Evolutionary conservation across 371 early-diverging fungal genomes (phyloP), one percentile per base, ranked within the genome.

Genomic region (Chytridium lagenaria): DNA sequence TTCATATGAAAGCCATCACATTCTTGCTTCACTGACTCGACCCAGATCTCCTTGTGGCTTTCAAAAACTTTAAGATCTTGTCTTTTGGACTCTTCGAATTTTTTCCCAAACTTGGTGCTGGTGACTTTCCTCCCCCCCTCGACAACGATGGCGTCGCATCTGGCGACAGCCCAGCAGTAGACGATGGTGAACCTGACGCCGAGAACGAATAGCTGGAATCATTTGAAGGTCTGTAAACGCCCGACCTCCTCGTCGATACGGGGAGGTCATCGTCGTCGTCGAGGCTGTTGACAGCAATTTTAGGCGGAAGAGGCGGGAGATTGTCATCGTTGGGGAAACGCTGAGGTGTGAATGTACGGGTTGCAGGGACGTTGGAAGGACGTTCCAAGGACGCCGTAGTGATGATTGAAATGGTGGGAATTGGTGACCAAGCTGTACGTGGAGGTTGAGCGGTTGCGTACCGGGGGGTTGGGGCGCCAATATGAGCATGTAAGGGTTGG

Each of bases 271-370:
- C 61, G 30, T 37, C 61, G 12, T 33, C 34, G 23, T 61, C 30
- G 23, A 33, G 10, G 16, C 30, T 55, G 61, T 61, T 36, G 19
- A 61, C 10, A 5, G 61, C 30, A 34, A 61, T 61, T 36, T 61
- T 61, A 2, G 61, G 61, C 10, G 61, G 61, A 30, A 61, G 36
- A 15, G 61, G 61, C 2, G 61, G 61, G 23, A 61, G 61, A 61
- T 55, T 55, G 55, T 15, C 30, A 26, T 5, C 55, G 55, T 10
- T 5, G 26, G 16, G 30, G 55, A 7, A 55, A 23, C 55, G 16
- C 26, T 55, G 55, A 7, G 7, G 26, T 55, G 7, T 26, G 10
- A 7, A 26, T 23, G 16, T 55, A 10, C 55, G 16, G 10, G 55
- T 55, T 5, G 26, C 16, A 16, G 10, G 12, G 19, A 44, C 12